Evolutionary conservation across 1,139 yeast genomes (phyloP), one percentile per base, ranked within the genome.

Genomic region (Pichia sp.): DNA sequence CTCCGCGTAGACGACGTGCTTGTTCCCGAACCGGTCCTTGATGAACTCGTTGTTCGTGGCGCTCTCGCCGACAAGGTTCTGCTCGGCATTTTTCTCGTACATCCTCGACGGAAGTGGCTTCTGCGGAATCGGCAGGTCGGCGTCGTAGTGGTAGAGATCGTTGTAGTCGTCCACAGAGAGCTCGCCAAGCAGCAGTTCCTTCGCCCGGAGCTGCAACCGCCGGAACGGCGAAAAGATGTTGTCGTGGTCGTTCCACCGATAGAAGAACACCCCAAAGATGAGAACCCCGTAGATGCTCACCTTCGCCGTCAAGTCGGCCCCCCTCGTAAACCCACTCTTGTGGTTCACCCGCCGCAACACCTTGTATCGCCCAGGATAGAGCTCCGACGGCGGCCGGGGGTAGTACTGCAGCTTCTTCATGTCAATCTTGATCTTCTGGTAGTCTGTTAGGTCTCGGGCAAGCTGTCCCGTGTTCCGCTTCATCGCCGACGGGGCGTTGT

Each of bases 241-340:
- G 59, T 88, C 95, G 62, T 81, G 79, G 56, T 88, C 95, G 66
- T 89, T 87, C 96, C 96, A 88, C 54, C 92, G 75, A 67, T 85
- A 80, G 70, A 87, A 84, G 66, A 88, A 88, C 8, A 85, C 79
- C 43, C 84, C 85, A 65, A 81, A 85, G 1, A 80, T 66, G 31
- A 79, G 70, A 8, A 83, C 69, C 0, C 79, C 74, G 26, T 75
- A 72, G 6, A 78, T 76, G 23, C 81, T 61, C 11, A 78, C 66
- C 15, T 77, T 73, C 0, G 85, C 72, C 62, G 82, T 77, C 69
- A 79, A 56, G 73, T 69, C 66, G 3, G 82, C 75, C 5, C 88
- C 89, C 10, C 75, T 72, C 58, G 82, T 79, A 61, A 87, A 81
- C 45, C 80, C 70, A 45, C 75, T 73, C 60, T 80, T 76, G 54